These are phyloP conservation scores for Fraxinus albicans DNA, from an alignment of 305 asterid genomes.

Conservation along the genomic window DNA sequence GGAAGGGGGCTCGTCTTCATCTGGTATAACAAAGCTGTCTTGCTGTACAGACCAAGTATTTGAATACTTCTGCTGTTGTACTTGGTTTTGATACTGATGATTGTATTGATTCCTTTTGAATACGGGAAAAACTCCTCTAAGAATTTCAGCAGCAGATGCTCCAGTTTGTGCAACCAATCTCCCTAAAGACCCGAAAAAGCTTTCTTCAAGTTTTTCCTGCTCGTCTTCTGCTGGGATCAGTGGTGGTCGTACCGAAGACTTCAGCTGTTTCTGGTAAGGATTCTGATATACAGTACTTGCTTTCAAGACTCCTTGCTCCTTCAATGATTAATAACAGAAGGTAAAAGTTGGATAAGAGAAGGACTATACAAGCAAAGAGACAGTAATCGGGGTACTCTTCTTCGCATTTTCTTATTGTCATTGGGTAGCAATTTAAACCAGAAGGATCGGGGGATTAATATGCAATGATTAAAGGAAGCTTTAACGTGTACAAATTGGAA, in stretches of 20 bases:
- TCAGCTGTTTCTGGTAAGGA: constrained; percentile 54
- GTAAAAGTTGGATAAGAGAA: neutral
- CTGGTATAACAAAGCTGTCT: constrained; percentile 76
- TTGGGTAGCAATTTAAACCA: neutral
- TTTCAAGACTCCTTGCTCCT: constrained; percentile 49
- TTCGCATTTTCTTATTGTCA: neutral
- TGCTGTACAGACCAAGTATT: constrained; percentile 75
- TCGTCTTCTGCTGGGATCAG: constrained; percentile 70
- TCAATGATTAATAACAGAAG: constrained; percentile 20
- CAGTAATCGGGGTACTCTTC: neutral
- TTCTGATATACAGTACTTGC: constrained; percentile 26
- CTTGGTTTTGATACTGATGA: constrained; percentile 36
- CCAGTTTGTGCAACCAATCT: constrained; percentile 62
- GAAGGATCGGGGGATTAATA: neutral
- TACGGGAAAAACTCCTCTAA: constrained; percentile 65
- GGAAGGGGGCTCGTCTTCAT: constrained; percentile 82
- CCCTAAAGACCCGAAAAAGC: constrained; percentile 65
- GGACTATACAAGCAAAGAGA: neutral
- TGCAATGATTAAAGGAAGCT: neutral
- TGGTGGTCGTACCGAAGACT: constrained; percentile 55
- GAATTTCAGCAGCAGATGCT: constrained; percentile 62
- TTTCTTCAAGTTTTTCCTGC: constrained; percentile 78
- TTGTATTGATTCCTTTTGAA: constrained; percentile 47
- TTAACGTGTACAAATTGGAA: neutral
- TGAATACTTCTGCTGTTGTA: constrained; percentile 50